These are phyloP conservation scores for Melastoma candidum DNA, from an alignment of 441 rosid genomes.

Conservation along the genomic window DNA sequence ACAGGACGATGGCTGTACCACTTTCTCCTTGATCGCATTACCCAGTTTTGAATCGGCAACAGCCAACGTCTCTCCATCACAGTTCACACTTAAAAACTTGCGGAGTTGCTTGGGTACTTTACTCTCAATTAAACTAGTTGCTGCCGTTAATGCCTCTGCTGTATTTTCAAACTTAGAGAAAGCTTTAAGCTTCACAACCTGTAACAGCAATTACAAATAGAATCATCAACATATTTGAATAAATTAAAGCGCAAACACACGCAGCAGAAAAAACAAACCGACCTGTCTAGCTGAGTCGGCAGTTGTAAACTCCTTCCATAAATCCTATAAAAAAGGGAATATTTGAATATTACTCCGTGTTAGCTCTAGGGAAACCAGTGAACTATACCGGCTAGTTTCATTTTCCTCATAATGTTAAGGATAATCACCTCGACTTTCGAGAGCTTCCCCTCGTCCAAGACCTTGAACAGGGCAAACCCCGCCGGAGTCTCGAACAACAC, in stretches of 20 bases:
- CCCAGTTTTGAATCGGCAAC: slow-evolving; percentile 96
- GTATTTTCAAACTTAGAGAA: slow-evolving; percentile 84
- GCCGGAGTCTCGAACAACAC: too few species aligned
- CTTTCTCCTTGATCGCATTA: slow-evolving; percentile 73
- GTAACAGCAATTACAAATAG: neutral
- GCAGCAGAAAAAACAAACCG: neutral
- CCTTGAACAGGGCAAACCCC: too few species aligned
- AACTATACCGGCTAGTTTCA: too few species aligned
- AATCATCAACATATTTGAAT: neutral
- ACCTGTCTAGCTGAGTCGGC: slow-evolving; percentile 70
- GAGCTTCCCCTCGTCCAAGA: too few species aligned
- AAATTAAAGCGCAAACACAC: neutral
- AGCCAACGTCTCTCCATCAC: slow-evolving; percentile 56
- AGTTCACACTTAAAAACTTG: slow-evolving; percentile 60
- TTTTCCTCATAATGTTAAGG: too few species aligned
- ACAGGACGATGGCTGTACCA: slow-evolving; percentile 37
- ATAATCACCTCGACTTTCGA: too few species aligned
- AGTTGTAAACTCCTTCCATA: slow-evolving; percentile 46
- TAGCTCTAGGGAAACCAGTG: too few species aligned
- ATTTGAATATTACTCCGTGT: neutral
- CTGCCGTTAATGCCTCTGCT: slow-evolving; percentile 79
- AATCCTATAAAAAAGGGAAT: slow-evolving; percentile 34
- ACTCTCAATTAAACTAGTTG: slow-evolving; percentile 57
- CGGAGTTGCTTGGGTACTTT: slow-evolving; percentile 60
- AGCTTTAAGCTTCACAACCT: slow-evolving; percentile 74